Evolutionary conservation across 2,329 filamentous ascomycete genomes (phyloP), one percentile per base, ranked within the genome.

Genomic region (Arachnomyces sp.): DNA sequence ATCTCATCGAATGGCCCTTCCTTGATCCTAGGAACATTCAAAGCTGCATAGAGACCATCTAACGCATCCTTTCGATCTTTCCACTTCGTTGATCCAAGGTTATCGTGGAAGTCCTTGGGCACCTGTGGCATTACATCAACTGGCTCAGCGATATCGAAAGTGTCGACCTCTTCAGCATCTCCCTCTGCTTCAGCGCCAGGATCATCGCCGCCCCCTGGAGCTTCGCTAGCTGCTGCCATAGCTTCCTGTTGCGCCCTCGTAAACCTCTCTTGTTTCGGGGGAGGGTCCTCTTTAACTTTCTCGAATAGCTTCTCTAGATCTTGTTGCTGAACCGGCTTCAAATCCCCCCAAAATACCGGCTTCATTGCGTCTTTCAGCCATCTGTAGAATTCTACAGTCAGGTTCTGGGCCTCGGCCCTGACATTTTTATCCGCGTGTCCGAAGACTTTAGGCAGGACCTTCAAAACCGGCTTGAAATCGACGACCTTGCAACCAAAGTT

Each of bases 281-380:
- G 55, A 1, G 84, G 77, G 48, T 96, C 90, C 28, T 85, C 76
- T 60, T 94, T 95, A 57, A 95, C 77, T 53, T 86, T 88, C 55
- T 96, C 92, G 48, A 98, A 98, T 36, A 94, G 76, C 30, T 89
- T 84, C 57, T 98, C 93, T 42, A 98, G 68, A 57, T 98, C 93
- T 46, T 82, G 79, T 61, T 98, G 92, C 58, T 98, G 92, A 0
- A 94, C 90, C 1, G 90, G 84, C 61, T 98, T 98, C 45, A 98
- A 65, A 43, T 98, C 92, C 33, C 76, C 79, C 89, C 92, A 98
- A 61, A 98, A 96, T 64, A 96, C 82, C 29, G 90, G 87, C 61
- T 98, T 98, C 81, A 98, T 95, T 8, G 90, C 90, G 49, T 98
- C 92, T 50, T 90, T 84, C 28, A 98, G 72, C 92, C 93, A 98